These are phyloP conservation scores for Penicillium pulvis DNA, from an alignment of 495 filamentous ascomycete species.

Conservation along the genomic window DNA sequence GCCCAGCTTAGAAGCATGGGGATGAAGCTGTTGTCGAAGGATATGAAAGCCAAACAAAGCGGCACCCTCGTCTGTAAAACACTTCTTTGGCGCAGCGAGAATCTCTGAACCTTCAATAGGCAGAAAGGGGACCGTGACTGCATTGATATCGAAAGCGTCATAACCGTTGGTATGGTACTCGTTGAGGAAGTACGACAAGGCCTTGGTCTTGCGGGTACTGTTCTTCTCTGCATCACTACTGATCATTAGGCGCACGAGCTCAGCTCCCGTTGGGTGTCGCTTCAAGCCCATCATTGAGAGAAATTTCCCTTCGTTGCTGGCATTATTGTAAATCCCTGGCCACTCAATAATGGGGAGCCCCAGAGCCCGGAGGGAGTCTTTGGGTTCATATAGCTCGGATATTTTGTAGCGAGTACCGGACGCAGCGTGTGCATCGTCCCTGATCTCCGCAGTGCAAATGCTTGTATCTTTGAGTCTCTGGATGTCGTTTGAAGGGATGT, in stretches of 20 bases:
- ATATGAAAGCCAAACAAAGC: slow-evolving; percentile 78
- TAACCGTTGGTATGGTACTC: slow-evolving; percentile 81
- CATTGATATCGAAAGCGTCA: slow-evolving; percentile 55
- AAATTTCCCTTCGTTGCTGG: slow-evolving; percentile 72
- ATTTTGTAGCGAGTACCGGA: slow-evolving; percentile 69
- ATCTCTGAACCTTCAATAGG: slow-evolving; percentile 66
- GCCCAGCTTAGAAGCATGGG: slow-evolving; percentile 79
- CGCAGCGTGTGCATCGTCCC: slow-evolving; percentile 14
- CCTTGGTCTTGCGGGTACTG: slow-evolving; percentile 55
- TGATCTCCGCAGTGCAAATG: slow-evolving; percentile 78
- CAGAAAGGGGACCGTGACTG: slow-evolving; percentile 65
- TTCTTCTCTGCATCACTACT: slow-evolving; percentile 58
- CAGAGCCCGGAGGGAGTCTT: slow-evolving; percentile 65
- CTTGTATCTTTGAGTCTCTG: slow-evolving; percentile 72
- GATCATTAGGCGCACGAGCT: slow-evolving; percentile 76
- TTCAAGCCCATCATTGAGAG: slow-evolving; percentile 70
- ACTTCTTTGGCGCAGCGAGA: slow-evolving; percentile 70
- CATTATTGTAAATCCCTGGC: slow-evolving; percentile 65
- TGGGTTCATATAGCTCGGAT: slow-evolving; percentile 84
- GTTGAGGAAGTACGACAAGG: slow-evolving; percentile 80
- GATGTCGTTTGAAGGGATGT: slow-evolving; percentile 86
- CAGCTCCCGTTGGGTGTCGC: slow-evolving; percentile 64
- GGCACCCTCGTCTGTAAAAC: slow-evolving; percentile 78
- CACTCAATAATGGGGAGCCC: slow-evolving; percentile 82
- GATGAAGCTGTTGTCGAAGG: slow-evolving; percentile 68